phyloP scores from a whole-genome alignment of 1,284 basidiomycete species.

The Agaricales sp. region DNA sequence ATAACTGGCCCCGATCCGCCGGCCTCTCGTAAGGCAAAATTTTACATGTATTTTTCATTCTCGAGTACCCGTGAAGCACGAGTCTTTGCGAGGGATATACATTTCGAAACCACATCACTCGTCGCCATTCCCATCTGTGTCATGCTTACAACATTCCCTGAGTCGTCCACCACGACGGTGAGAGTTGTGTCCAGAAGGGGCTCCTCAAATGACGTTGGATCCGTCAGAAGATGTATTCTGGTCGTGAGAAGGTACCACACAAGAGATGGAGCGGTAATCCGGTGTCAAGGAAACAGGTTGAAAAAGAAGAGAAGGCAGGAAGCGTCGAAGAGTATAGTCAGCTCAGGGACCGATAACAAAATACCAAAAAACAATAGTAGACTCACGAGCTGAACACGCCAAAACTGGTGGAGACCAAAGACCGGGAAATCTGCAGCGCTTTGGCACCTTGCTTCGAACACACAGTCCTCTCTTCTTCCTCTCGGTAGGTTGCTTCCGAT shows the following conservation, averaged over 20 bases:
- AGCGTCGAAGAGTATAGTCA: too few relatives aligned
- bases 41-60: background rate
- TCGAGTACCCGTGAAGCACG: background rate
- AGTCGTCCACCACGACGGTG: slow-evolving; percentile 53
- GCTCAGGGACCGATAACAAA: too few relatives aligned
- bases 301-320: too few relatives aligned
- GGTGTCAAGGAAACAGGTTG: background rate
- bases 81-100: background rate
- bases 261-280: background rate
- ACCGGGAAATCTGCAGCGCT: slow-evolving; percentile 37
- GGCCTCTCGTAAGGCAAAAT: too few relatives aligned
- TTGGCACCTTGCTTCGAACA: slow-evolving; percentile 47
- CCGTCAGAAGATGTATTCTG: slow-evolving; percentile 64
- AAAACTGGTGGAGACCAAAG: slow-evolving; percentile 63
- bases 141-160: slow-evolving; percentile 41
- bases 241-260: background rate
- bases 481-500: slow-evolving; percentile 66
- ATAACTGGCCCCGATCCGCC: background rate
- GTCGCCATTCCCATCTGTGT: slow-evolving; percentile 40
- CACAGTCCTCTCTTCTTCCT: slow-evolving; percentile 53
- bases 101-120: background rate
- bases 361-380: too few relatives aligned
- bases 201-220: slow-evolving; percentile 87
- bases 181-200: slow-evolving; percentile 68
- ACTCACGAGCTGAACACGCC: slow-evolving; percentile 76